phyloP scores from a whole-genome alignment of 2,329 filamentous ascomycete species.

The Xylariaceae sp. region DNA sequence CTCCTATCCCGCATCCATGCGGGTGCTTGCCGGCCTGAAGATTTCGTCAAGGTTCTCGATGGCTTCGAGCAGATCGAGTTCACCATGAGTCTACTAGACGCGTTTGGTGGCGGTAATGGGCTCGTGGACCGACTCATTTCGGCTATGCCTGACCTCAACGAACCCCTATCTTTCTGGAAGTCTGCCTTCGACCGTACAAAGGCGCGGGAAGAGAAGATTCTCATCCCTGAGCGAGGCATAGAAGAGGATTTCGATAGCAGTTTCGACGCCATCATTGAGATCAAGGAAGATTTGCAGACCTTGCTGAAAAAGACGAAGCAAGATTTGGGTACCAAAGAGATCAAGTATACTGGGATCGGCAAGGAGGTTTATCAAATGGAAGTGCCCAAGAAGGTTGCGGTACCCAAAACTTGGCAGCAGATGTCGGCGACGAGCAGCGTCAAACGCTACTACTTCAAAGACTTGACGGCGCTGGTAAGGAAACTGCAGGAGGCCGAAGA shows the following conservation, averaged over 20 bases:
- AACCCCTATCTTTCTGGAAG: conserved; percentile 79
- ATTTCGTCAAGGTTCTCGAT: conserved; percentile 90
- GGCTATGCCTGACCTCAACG: conserved; percentile 78
- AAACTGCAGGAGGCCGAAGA: conserved; percentile 92
- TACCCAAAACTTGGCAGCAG: conserved; percentile 87
- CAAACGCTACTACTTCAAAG: conserved; percentile 89
- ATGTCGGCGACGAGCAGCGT: conserved; percentile 91
- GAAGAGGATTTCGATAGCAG: conserved; percentile 91
- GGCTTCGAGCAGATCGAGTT: conserved; percentile 98
- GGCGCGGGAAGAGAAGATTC: conserved; percentile 72
- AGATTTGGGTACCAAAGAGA: conserved; percentile 67
- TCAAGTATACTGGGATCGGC: conserved; percentile 79
- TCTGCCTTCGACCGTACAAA: conserved; percentile 81
- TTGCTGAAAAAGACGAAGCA: conserved; percentile 69
- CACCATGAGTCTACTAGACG: conserved; percentile 74
- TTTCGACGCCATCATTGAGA: conserved; percentile 68
- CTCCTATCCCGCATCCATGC: conserved; percentile 94
- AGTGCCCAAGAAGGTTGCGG: conserved; percentile 76
- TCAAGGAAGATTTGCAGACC: conserved; percentile 67
- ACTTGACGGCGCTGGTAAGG: conserved; percentile 77
- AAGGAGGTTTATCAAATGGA: conserved; percentile 98
- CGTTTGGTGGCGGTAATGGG: conserved; percentile 72
- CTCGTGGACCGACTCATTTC: conserved; percentile 79
- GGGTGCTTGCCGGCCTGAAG: conserved; percentile 80
- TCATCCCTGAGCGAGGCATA: conserved; percentile 82